Conservation (phyloP, 1,139 yeast species). For the Yamadazyma atlantica region DNA sequence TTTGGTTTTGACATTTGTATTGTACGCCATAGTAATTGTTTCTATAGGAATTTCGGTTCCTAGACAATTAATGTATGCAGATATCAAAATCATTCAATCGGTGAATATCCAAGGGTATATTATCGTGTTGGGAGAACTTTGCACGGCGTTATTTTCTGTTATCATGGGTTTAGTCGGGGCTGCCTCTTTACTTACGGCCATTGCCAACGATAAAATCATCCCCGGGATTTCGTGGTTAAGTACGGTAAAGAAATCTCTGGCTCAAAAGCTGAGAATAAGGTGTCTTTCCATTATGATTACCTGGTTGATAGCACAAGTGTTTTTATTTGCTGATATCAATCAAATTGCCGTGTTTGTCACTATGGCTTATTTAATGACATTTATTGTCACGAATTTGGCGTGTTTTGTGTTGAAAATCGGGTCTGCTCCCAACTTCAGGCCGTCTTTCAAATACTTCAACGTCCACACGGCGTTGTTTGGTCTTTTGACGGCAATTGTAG, state of each 20-base stretch:
- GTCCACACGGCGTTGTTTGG: constrained; percentile 81
- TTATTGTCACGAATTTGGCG: constrained; percentile 88
- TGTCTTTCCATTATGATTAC: constrained; percentile 56
- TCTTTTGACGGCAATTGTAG: constrained; percentile 62
- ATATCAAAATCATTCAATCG: constrained; percentile 82
- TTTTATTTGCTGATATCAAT: constrained; percentile 85
- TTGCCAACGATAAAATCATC: constrained; percentile 79
- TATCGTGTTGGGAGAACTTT: constrained; percentile 81
- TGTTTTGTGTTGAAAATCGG: constrained; percentile 85
- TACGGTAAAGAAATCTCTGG: constrained; percentile 34
- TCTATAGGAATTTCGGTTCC: constrained; percentile 81
- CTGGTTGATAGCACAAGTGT: constrained; percentile 79
- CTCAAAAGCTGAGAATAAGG: constrained; percentile 59
- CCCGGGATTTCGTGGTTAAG: constrained; percentile 71
- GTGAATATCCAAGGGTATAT: constrained; percentile 69
- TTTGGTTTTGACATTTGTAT: constrained; percentile 65
- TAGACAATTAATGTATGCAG: constrained; percentile 68
- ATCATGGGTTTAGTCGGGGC: constrained; percentile 96
- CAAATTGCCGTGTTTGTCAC: constrained; percentile 93
- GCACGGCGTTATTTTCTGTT: constrained; percentile 88
- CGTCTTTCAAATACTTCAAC: constrained; percentile 85
- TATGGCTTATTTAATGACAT: constrained; percentile 95
- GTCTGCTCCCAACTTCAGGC: constrained; percentile 95
- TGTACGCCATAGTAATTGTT: constrained; percentile 73
- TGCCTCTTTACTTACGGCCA: constrained; percentile 84